A percentile compares a stretch with the other conserved stretches of the same genome.
Conservation (phyloP, 768 basidiomycete species). For the Rubroboletus pulcherrimus region DNA sequence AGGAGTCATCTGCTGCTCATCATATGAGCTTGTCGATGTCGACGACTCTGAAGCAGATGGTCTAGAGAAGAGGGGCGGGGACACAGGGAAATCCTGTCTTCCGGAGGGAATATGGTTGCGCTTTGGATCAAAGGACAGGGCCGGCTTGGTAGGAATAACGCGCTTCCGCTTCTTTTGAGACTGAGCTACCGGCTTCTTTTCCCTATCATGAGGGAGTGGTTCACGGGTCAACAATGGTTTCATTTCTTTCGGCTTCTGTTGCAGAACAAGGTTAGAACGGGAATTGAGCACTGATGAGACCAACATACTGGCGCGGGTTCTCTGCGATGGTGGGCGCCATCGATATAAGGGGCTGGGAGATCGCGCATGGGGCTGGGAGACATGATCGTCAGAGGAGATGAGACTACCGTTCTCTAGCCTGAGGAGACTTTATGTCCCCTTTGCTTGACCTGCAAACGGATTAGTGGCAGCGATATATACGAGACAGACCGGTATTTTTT, state of each 20-base stretch:
- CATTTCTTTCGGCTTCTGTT: conserved; percentile 21
- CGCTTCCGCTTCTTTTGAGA: conserved; percentile 26
- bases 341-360: conserved; percentile 5
- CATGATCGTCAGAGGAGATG: conserved; percentile 11
- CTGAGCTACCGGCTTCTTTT: conserved; percentile 16
- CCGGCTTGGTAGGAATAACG: conserved; percentile 16
- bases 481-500: conserved; percentile 22
- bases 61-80: conserved; percentile 4
- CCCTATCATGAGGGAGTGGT: conserved; percentile 25
- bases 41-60: conserved; percentile 11
- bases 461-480: conserved; percentile 26
- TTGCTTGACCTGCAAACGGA: conserved; percentile 12
- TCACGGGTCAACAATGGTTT: conserved; percentile 19
- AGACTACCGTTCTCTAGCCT: conserved; percentile 6
- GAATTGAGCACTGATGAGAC: conserved; percentile 11
- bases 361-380: conserved; percentile 11
- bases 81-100: conserved; percentile 12
- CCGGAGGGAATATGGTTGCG: conserved; percentile 22
- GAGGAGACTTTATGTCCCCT: conserved; percentile 10
- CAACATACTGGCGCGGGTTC: conserved; percentile 20
- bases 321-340: conserved; percentile 14
- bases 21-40: conserved; percentile 6
- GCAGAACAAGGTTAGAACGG: conserved; percentile 7
- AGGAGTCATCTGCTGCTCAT: conserved; percentile 9
- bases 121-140: conserved; percentile 19